Evolutionary conservation across 192 early-diverging fungal species (phyloP).

Genomic region (Coemansia sp.): DNA sequence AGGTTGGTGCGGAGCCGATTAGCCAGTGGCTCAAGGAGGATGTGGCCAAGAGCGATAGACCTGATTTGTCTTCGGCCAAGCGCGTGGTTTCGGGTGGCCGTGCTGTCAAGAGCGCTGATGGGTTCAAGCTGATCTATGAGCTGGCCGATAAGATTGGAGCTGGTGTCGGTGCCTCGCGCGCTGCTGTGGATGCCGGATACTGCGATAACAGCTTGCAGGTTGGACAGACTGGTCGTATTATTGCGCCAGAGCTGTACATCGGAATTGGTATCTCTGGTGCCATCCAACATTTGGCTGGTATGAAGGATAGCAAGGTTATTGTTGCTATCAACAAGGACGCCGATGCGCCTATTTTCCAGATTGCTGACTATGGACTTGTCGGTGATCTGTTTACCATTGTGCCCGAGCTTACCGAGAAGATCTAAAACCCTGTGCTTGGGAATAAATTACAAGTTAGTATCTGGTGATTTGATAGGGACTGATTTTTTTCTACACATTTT

Average conservation of each 20-base stretch:
- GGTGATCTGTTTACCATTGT: conserved; percentile 91
- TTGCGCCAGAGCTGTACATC: conserved; percentile 94
- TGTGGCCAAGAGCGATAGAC: conserved; percentile 90
- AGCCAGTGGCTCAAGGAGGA: conserved; percentile 89
- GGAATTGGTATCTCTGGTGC: conserved; percentile 96
- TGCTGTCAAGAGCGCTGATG: conserved; percentile 93
- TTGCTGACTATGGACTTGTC: conserved; percentile 95
- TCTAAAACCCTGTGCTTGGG: conserved; percentile 29
- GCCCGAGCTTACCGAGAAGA: conserved; percentile 90
- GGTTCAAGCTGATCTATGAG: conserved; percentile 84
- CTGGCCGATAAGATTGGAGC: conserved; percentile 93
- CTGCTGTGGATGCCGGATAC: conserved; percentile 96
- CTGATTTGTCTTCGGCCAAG: conserved; percentile 82
- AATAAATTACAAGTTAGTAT: no score
- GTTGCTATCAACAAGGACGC: conserved; percentile 98
- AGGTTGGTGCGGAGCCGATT: conserved; percentile 52
- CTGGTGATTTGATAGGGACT: background rate
- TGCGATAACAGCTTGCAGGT: conserved; percentile 96
- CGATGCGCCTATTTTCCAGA: conserved; percentile 97
- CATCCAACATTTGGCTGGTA: conserved; percentile 96
- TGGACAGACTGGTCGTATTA: conserved; percentile 97
- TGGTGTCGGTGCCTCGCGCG: conserved; percentile 95
- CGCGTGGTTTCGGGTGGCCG: conserved; percentile 93
- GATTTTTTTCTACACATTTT: no score
- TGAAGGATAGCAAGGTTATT: conserved; percentile 99